Evolutionary conservation across 75 land plant species (phyloP), one percentile per base, ranked within the genome.

Genomic region (Sequoia sempervirens): DNA sequence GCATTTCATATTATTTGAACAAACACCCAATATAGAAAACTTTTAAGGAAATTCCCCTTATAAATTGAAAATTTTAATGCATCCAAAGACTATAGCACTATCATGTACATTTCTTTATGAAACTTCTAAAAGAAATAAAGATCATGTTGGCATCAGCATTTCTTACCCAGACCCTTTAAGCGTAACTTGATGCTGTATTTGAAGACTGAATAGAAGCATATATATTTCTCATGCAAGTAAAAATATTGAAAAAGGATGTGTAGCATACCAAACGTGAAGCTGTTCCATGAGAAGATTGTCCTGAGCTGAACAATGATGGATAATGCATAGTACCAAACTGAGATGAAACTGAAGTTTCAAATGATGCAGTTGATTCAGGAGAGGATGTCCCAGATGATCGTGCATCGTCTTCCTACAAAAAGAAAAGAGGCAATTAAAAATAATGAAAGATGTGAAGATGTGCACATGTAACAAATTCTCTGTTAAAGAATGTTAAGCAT

Each of bases 331-430:
- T 93, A 37, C 98, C 99, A 88, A 91, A 93, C 84, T 92, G 96
- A 34, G 98, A 96, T 41, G 95, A 93, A 82, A 92, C 89, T 30
- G 96, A 91, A 54, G 92, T 91, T 83, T 93, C 96, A 85, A 91
- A 88, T 8, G 99, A 96, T 80, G 99, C 94, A 28, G 90, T 86
- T 86, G 99, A 97, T 38, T 94, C 99, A 69, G 99, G 99, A 34
- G 99, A 97, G 66, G 99, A 97, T 80, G 93, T 34, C 40, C 98
- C 99, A 84, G 95, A 93, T 75, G 98, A 96, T 56, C 91, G 89
- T 40, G 82, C 92, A 86, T 94, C 99, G 82, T 89, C 93, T 86
- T 94, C 97, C 99, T 97, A 91, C 1, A 86, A 46, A 80, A 26
- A 32, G 32, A 68, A 38, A 37, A 18, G 37, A 66, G 13, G 12